Base-by-base conservation (phyloP, 345 rosid genomes). In the Salix exigua region DNA sequence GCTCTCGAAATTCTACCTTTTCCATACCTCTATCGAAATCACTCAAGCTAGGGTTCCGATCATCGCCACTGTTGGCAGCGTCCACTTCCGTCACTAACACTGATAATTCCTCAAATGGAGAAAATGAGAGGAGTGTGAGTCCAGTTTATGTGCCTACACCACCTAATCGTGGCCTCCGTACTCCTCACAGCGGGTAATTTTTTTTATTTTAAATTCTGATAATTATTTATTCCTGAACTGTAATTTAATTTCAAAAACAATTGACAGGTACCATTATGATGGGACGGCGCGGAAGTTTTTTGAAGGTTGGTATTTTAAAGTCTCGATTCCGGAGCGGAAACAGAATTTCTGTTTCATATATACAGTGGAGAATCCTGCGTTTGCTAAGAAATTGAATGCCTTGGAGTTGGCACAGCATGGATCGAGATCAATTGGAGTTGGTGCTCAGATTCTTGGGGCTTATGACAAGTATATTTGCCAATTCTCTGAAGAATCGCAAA, bases 321-420 rank as follows among this genome's bases (percentile, higher is more conserved):
- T 95, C 33, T 86, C 99, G 13, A 91, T 95, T 28, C 97, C 99
- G 37, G 94, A 93, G 85, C 79, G 78, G 76, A 88, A 62, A 68
- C 94, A 95, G 87, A 95, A 91, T 76, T 95, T 95, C 87, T 95
- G 97, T 85, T 91, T 95, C 80, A 93, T 95, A 91, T 95, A 93
- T 73, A 84, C 97, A 1, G 86, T 93, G 68, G 97, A 93, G 87
- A 95, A 85, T 82, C 99, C 99, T 5, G 88, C 92, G 7, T 95
- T 95, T 70, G 78, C 73, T 33, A 85, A 80, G 68, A 88, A 79
- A 51, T 68, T 90, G 77, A 85, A 88, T 12, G 79, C 88, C 2
- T 76, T 89, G 35, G 99, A 95, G 21, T 38, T 40, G 64, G 86
- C 79, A 60, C 89, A 86, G 60, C 76, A 91, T 53, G 99, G 99